phyloP scores from a whole-genome alignment of 768 basidiomycete species.

The Tephrocybe sp. region DNA sequence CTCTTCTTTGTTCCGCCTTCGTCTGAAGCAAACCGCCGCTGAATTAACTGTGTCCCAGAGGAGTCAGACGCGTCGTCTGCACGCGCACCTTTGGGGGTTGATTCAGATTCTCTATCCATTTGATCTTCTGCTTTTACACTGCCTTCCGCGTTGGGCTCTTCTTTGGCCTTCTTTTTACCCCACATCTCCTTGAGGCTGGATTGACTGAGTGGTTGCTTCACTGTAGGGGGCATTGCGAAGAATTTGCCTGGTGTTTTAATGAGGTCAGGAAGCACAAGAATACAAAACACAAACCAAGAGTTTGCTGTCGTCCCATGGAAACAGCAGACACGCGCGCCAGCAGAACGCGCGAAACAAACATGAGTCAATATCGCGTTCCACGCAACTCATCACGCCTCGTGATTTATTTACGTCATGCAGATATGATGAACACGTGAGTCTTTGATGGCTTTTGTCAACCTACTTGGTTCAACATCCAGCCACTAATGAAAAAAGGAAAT shows the following conservation, averaged over 20 bases:
- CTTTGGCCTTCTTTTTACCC: constrained; percentile 33
- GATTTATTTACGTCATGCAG: neutral
- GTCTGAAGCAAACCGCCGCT: constrained; percentile 32
- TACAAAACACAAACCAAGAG: constrained; percentile 45
- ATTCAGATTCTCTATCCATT: constrained; percentile 29
- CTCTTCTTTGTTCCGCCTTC: constrained; percentile 45
- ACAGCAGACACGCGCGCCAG: constrained; percentile 22
- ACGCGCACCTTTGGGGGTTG: constrained; percentile 20
- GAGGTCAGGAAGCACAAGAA: constrained; percentile 1
- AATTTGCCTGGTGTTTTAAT: constrained; percentile 54
- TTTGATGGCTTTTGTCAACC: too few relatives aligned
- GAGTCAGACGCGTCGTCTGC: neutral
- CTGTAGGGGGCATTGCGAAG: constrained; percentile 67
- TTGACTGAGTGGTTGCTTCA: constrained; percentile 74
- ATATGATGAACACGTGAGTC: too few relatives aligned
- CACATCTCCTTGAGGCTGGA: constrained; percentile 78
- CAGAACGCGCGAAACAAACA: constrained; percentile 42
- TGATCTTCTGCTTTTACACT: constrained; percentile 11
- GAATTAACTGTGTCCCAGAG: constrained; percentile 29
- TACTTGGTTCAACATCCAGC: too few relatives aligned
- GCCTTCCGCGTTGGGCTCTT: constrained; percentile 20
- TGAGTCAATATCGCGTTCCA: constrained; percentile 43
- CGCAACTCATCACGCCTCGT: constrained; percentile 1
- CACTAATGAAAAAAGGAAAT: too few relatives aligned
- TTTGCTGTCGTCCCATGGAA: constrained; percentile 71